Evolutionary conservation across 2,329 filamentous ascomycete species (phyloP), one percentile per base, ranked within the genome.

Genomic region (Fusarium napiforme): DNA sequence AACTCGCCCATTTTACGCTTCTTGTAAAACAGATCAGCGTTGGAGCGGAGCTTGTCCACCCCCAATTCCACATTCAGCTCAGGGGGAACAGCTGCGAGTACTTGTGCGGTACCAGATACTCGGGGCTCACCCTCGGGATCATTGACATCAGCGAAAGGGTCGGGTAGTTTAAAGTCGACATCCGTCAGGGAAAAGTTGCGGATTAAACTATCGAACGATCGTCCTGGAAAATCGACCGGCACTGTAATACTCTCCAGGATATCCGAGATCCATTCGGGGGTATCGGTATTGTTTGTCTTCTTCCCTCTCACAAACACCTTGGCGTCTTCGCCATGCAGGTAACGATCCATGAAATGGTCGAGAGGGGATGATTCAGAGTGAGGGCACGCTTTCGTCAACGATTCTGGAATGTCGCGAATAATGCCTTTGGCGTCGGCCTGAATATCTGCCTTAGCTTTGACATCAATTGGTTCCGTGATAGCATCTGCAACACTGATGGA

Each of bases 1-100:
- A 99, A 87, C 61, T 92, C 89, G 42, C 96, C 96, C 67, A 99
- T 89, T 80, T 96, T 93, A 60, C 91, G 86, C 32, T 87, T 87
- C 73, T 93, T 86, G 82, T 97, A 98, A 75, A 90, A 93, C 7
- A 98, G 91, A 79, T 97, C 91, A 9, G 95, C 92, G 60, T 89
- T 88, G 5, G 96, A 94, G 60, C 91, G 89, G 53, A 99, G 90
- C 65, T 87, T 88, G 42, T 91, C 91, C 46, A 98, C 93, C 69
- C 93, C 90, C 58, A 99, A 84, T 57, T 92, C 89, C 74, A 98
- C 92, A 78, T 97, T 95, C 87, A 98, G 92, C 79, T 97, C 93
- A 47, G 93, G 88, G 0, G 96, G 96, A 39, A 98, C 82, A 16
- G 86, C 90, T 32, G 97, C 92, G 23, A 95, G 85, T 16, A 95